A percentile compares a stretch with the other conserved stretches of the same genome.
These are phyloP conservation scores for Wickerhamomyces chambardii DNA, from an alignment of 805 yeast species.

Conservation along the genomic window DNA sequence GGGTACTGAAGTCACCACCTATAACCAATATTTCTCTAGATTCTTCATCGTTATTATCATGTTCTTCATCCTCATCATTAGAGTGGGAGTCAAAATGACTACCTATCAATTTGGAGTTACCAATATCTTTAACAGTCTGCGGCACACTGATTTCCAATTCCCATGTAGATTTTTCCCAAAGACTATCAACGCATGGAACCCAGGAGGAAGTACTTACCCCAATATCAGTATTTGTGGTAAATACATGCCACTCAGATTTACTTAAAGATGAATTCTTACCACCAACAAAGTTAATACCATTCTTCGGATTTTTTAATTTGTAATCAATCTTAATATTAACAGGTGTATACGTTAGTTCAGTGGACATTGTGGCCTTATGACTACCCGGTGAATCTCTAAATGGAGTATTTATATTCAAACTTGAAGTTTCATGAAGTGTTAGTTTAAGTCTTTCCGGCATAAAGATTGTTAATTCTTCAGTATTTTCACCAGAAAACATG, in stretches of 20 bases:
- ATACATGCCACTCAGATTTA: slow-evolving; percentile 66
- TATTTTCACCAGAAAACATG: slow-evolving; percentile 40
- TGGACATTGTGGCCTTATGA: slow-evolving; percentile 11
- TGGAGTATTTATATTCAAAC: slow-evolving; percentile 25
- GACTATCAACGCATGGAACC: slow-evolving; percentile 92
- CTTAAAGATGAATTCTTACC: slow-evolving; percentile 33
- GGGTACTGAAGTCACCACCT: slow-evolving; percentile 60
- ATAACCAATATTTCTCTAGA: slow-evolving; percentile 50
- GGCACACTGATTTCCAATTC: slow-evolving; percentile 83
- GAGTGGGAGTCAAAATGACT: background rate
- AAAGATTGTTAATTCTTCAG: slow-evolving; percentile 56
- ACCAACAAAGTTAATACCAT: slow-evolving; percentile 73
- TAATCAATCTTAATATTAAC: slow-evolving; percentile 64
- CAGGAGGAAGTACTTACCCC: slow-evolving; percentile 88
- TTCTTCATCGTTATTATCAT: slow-evolving; percentile 20
- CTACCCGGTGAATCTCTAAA: slow-evolving; percentile 29
- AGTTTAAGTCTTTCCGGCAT: slow-evolving; percentile 63
- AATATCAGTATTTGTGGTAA: slow-evolving; percentile 70
- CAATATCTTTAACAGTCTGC: slow-evolving; percentile 66
- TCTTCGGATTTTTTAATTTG: slow-evolving; percentile 50
- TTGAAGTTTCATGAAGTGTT: slow-evolving; percentile 42
- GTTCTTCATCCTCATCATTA: slow-evolving; percentile 19
- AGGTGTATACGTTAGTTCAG: slow-evolving; percentile 59
- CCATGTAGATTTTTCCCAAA: slow-evolving; percentile 90
- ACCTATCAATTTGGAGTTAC: slow-evolving; percentile 24